Evolutionary conservation across 2,329 filamentous ascomycete genomes (phyloP), one percentile per base, ranked within the genome.

Genomic region (Xenosphaeropsis pyriputrescens): DNA sequence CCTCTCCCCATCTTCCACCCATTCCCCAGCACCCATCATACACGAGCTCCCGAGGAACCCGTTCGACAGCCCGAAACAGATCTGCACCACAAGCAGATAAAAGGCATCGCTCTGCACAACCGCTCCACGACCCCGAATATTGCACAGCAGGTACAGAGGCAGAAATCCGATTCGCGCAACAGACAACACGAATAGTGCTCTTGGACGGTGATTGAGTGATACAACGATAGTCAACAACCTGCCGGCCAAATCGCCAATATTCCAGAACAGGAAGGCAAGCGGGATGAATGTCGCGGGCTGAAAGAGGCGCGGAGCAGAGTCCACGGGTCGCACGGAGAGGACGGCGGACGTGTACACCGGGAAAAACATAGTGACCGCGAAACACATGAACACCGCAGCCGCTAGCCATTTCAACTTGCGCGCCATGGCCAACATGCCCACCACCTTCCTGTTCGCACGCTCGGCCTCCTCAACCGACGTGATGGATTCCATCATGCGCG

Each of bases 251-350:
- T 36, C 35, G 18, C 35, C 91, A 2, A 79, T 55, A 54, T 96
- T 98, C 91, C 91, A 98, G 54, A 91, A 74, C 42, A 96, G 73
- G 58, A 96, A 93, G 3, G 73, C 85, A 1, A 95, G 67, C 0
- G 91, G 88, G 41, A 96, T 88, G 56, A 96, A 98, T 13, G 79
- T 76, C 1, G 75, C 67, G 0, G 84, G 75, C 37, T 75, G 72
- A 46, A 93, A 72, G 13, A 93, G 60, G 13, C 67, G 60, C 11
- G 68, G 62, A 11, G 70, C 65, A 6, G 53, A 43, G 19, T 55
- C 48, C n/a, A 49, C 41, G 5, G 44, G 58, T 44, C 48, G 54
- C 41, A 70, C 61, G 2, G 67, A 73, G 16, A 65, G 45, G 37
- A 80, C 79, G 57, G 79, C 75, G 40, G 69, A 63, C 0, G 91